These are phyloP conservation scores for Saturnispora saitoi DNA, from an alignment of 805 yeast species.

Conservation along the genomic window DNA sequence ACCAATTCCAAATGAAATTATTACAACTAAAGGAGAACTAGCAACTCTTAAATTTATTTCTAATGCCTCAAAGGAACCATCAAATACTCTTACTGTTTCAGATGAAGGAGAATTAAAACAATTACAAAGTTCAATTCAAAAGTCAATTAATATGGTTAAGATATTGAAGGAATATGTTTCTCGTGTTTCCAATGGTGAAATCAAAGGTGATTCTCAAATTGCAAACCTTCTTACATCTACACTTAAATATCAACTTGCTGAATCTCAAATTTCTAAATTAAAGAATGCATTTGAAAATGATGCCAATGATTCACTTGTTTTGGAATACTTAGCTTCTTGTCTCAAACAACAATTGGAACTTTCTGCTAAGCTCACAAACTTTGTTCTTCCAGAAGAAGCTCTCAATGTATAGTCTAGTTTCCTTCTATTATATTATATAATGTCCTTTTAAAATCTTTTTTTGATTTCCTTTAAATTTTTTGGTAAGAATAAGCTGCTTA, in stretches of 20 bases:
- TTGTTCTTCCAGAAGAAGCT: constrained; percentile 31
- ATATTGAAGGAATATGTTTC: constrained; percentile 41
- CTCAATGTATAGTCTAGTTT: constrained; percentile 16
- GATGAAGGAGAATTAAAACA: constrained; percentile 37
- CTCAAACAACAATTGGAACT: constrained; percentile 78
- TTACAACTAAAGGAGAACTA: constrained; percentile 50
- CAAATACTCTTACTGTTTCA: constrained; percentile 26
- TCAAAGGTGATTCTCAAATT: constrained; percentile 46
- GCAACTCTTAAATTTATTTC: constrained; percentile 44
- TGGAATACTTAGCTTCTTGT: constrained; percentile 75
- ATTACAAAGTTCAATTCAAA: constrained; percentile 37
- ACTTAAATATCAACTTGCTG: constrained; percentile 44
- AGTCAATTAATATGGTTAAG: constrained; percentile 41
- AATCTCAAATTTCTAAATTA: constrained; percentile 43
- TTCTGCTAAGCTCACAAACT: constrained; percentile 63
- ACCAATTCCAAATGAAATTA: constrained; percentile 61
- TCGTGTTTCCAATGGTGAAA: constrained; percentile 33
- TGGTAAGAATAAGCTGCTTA: not conserved
- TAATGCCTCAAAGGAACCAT: constrained; percentile 29
- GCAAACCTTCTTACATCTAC: constrained; percentile 59
- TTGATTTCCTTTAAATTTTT: not conserved
- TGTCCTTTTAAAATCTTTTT: constrained; percentile 7
- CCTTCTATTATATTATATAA: not conserved
- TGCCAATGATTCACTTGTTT: constrained; percentile 71
- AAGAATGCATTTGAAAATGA: constrained; percentile 58